Percentiles rank a stretch among this genome's conserved stretches.
phyloP scores from a whole-genome alignment of 441 rosid genomes.

The Manihot esculenta region DNA sequence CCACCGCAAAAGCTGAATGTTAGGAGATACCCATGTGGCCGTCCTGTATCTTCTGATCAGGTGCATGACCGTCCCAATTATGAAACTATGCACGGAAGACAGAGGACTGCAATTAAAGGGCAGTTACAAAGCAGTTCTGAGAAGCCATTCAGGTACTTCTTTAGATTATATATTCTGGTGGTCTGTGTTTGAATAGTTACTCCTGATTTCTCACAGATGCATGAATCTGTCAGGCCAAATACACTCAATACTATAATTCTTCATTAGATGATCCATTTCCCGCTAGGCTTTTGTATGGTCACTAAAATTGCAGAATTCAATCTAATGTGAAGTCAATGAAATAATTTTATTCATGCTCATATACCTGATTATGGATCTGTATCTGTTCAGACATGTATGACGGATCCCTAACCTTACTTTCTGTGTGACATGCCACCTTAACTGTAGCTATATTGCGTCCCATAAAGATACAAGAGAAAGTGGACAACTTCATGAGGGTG shows the following conservation, averaged over 20 bases:
- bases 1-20: constrained; percentile 69
- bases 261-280: background rate
- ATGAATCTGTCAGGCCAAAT: no score
- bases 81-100: constrained; percentile 26
- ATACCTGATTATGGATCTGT: background rate
- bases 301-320: background rate
- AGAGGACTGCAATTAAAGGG: constrained; percentile 35
- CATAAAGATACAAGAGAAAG: constrained; percentile 34
- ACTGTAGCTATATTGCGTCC: constrained; percentile 35
- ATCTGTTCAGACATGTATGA: background rate
- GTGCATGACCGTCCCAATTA: constrained; percentile 25
- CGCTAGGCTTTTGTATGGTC: background rate
- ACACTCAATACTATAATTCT: no score
- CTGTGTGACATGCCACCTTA: constrained; percentile 23
- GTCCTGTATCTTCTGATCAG: constrained; percentile 37
- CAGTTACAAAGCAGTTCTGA: constrained; percentile 33
- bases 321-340: background rate
- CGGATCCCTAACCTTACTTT: background rate
- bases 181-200: background rate
- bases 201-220: background rate
- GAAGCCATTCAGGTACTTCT: constrained; percentile 46
- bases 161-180: constrained; percentile 2
- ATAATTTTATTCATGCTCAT: background rate
- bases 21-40: constrained; percentile 43
- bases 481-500: constrained; percentile 41